A percentile compares a stretch with the other conserved stretches of the same genome.
phyloP scores from a whole-genome alignment of 1,284 basidiomycete species.

The Volvariella surrecta region DNA sequence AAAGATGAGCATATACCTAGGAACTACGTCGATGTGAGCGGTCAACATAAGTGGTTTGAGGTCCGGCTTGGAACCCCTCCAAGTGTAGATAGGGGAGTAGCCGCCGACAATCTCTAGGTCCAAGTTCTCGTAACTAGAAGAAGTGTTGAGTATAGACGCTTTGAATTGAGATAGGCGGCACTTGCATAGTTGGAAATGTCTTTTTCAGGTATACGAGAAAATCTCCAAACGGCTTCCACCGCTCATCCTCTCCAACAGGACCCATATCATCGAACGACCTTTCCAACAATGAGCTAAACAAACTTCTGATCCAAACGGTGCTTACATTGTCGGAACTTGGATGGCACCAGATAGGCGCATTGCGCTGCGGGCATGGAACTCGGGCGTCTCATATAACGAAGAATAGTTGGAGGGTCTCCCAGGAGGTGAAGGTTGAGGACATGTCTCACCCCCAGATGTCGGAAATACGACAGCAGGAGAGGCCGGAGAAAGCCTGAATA shows the following conservation, averaged over 20 bases:
- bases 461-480: no score
- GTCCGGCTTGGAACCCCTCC: conserved; percentile 50
- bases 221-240: conserved; percentile 41
- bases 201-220: conserved; percentile 39
- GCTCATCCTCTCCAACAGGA: conserved; percentile 36
- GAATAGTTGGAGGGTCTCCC: conserved; percentile 13
- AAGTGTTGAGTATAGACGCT: background rate
- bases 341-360: conserved; percentile 16
- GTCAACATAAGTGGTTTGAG: conserved; percentile 64
- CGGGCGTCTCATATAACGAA: conserved; percentile 11
- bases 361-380: conserved; percentile 13
- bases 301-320: background rate
- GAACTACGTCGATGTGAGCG: conserved; percentile 32
- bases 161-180: conserved; percentile 3
- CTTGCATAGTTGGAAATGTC: conserved; percentile 41
- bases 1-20: no score
- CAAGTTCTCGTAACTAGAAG: conserved; percentile 41
- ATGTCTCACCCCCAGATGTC: conserved; percentile 1
- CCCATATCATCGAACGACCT: conserved; percentile 37
- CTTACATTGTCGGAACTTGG: conserved; percentile 17
- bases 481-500: no score
- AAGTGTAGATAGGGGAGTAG: conserved; percentile 63
- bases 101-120: conserved; percentile 53
- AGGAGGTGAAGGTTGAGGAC: conserved; percentile 13
- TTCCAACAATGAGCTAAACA: no score